These are phyloP conservation scores for Liriodendron chinense DNA, from an alignment of 164 flowering plant species.

Conservation along the genomic window DNA sequence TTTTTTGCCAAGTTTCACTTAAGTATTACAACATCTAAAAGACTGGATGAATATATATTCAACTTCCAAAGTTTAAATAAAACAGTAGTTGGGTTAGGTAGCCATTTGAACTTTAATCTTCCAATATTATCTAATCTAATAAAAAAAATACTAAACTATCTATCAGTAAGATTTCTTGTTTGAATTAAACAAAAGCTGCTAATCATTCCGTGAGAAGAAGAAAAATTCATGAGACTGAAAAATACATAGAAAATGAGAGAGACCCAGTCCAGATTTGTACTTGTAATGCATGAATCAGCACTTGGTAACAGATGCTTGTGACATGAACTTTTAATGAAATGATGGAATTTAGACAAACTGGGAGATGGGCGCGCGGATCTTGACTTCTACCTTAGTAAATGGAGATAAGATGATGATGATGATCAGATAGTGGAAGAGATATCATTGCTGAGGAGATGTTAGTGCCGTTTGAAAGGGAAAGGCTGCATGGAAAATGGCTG, in stretches of 20 bases:
- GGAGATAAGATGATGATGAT: not conserved
- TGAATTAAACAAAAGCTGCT: not conserved
- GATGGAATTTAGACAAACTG: not conserved
- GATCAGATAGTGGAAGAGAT: not conserved
- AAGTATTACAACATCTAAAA: no score
- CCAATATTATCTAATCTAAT: no score
- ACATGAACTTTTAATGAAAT: not conserved
- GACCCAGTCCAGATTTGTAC: not conserved
- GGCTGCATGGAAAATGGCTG: not conserved
- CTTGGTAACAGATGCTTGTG: not conserved
- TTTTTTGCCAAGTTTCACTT: no score
- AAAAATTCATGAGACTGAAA: not conserved
- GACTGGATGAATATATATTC: no score
- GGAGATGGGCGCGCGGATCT: not conserved
- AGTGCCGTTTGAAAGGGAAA: not conserved
- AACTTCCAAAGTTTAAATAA: no score
- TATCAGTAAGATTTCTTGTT: not conserved
- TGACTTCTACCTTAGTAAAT: not conserved
- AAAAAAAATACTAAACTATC: not conserved
- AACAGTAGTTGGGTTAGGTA: no score
- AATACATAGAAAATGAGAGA: not conserved
- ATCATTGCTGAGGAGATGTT: not conserved
- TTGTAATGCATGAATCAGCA: not conserved
- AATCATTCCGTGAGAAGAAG: not conserved
- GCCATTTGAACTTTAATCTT: no score